Conservation (phyloP, 2,329 filamentous ascomycete species). For the Trichoderma polysporum region DNA sequence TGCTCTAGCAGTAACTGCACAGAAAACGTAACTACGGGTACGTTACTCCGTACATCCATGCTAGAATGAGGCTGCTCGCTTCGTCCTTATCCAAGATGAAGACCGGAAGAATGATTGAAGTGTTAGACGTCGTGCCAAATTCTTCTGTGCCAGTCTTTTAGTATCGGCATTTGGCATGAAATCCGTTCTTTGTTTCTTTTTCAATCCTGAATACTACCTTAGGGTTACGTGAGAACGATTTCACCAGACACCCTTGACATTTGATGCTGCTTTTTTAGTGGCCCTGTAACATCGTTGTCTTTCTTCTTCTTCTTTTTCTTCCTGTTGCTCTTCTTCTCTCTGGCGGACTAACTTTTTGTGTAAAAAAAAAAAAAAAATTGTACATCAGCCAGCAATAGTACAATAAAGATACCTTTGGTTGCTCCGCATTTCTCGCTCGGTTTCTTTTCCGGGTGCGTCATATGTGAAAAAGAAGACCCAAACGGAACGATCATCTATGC, state of each 20-base stretch:
- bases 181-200: not conserved
- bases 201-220: not conserved
- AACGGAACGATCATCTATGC: constrained; percentile 13
- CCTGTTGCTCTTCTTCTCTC: not conserved
- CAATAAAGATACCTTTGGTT: not conserved
- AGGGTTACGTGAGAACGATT: constrained; percentile 1
- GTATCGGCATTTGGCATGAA: not conserved
- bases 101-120: not conserved
- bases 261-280: not conserved
- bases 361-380: too few species aligned
- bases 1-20: not conserved
- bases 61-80: not conserved
- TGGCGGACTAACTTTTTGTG: too few species aligned
- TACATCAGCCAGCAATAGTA: not conserved
- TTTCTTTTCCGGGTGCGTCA: constrained; percentile 9
- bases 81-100: not conserved
- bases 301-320: not conserved
- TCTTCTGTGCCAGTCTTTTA: not conserved
- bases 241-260: not conserved
- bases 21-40: not conserved
- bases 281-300: not conserved
- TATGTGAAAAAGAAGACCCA: not conserved
- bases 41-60: too few species aligned
- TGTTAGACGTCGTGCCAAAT: not conserved
- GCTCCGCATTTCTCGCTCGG: constrained; percentile 12